A percentile compares a stretch with the other conserved stretches of the same genome.
Conservation (phyloP, 257 asterid species). For the Rehmannia glutinosa region DNA sequence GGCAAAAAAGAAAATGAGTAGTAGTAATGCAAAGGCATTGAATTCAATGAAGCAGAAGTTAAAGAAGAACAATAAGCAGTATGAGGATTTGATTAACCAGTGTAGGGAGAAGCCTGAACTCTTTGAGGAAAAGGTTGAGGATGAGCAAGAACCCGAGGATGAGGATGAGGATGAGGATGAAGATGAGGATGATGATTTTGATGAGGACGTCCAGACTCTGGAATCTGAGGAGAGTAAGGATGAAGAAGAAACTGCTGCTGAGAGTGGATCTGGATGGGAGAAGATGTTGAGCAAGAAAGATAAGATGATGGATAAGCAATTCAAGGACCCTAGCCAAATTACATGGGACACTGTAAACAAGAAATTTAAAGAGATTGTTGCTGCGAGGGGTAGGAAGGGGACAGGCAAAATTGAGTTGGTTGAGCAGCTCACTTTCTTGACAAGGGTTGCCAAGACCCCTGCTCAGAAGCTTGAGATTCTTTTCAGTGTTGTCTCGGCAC, state of each 20-base stretch:
- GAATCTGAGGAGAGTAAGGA: constrained; percentile 50
- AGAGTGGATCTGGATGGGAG: constrained; percentile 64
- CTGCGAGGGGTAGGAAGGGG: constrained; percentile 93
- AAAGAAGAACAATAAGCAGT: constrained; percentile 79
- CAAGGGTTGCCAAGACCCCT: constrained; percentile 92
- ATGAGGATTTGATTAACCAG: constrained; percentile 72
- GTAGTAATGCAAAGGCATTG: constrained; percentile 90
- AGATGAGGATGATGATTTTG: constrained; percentile 35
- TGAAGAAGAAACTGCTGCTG: constrained; percentile 41
- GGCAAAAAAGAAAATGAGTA: constrained; percentile 97
- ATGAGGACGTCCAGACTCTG: constrained; percentile 38
- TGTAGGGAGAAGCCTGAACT: constrained; percentile 83
- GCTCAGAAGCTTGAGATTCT: constrained; percentile 96
- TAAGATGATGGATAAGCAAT: constrained; percentile 85
- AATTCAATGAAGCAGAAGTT: constrained; percentile 92
- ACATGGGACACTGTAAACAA: constrained; percentile 94
- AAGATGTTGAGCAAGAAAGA: constrained; percentile 86
- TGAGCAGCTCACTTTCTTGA: constrained; percentile 91
- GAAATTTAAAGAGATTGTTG: constrained; percentile 83
- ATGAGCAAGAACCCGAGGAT: constrained; percentile 56
- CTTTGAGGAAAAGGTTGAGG: constrained; percentile 62
- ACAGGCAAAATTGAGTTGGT: constrained; percentile 88
- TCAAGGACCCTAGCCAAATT: constrained; percentile 81
- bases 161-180: constrained; percentile 61
- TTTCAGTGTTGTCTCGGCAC: constrained; percentile 87